Evolutionary conservation across 441 rosid genomes (phyloP), one percentile per base, ranked within the genome.

Genomic region (Manihot esculenta): DNA sequence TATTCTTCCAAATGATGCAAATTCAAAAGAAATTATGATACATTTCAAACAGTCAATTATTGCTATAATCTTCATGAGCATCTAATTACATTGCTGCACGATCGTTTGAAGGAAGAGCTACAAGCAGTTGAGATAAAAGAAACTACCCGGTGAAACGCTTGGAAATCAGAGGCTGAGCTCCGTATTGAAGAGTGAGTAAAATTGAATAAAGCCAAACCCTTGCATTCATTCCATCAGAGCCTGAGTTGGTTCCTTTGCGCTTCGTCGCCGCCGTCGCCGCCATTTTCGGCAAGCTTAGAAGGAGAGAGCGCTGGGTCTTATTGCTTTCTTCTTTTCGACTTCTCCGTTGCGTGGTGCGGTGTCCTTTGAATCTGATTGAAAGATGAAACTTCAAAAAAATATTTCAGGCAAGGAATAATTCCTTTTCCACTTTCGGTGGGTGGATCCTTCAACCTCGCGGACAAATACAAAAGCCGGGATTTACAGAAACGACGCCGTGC

Each of bases 91-190:
- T 35, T 35, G 41, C 41, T 35, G 41, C 41, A 35, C 13, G 47
- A 42, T 66, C 45, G 5, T n/a, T 50, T 21, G 59, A 24, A 57
- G 56, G 20, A 44, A 21, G 20, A 38, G 35, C 3, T 3, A 15
- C 18, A 17, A 33, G 63, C 7, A 66, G 27, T 68, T 21, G 72
- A 68, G 17, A 42, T 10, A 61, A 51, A 30, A 17, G 42, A 62
- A 24, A 6, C 61, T 70, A 93, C 99, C 97, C 81, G 72, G 80
- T 85, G 83, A 84, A 95, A 77, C 96, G 86, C 77, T 91, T 95
- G 84, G 99, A 89, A 83, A 95, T 86, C 68, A 95, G 82, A 82
- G 99, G 99, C 77, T 95, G 99, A 42, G 88, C 89, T 42, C 97
- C 98, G 76, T 95, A 95, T 79, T 95, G 99, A 78, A 95, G 73